Percentiles rank a stretch among this genome's conserved stretches.
phyloP scores from a whole-genome alignment of 179 eudicot genomes.

The Spergularia azorica region DNA sequence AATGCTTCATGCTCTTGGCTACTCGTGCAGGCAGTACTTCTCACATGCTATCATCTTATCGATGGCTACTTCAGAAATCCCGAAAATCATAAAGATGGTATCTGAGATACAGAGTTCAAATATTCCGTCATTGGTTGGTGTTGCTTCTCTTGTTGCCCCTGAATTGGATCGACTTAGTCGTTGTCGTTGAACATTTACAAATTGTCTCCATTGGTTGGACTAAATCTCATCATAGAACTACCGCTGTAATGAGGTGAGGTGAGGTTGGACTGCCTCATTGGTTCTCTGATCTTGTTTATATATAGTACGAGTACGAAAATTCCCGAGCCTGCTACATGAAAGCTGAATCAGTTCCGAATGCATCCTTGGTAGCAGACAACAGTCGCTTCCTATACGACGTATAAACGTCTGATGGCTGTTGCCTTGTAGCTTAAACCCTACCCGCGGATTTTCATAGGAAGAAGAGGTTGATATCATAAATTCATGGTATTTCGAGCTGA shows the following conservation, averaged over 20 bases:
- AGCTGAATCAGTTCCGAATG: too few relatives aligned
- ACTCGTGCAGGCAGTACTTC: constrained; percentile 65
- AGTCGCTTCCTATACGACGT: too few relatives aligned
- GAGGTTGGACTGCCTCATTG: background rate
- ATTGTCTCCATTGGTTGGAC: background rate
- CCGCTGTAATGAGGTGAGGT: background rate
- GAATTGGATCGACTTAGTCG: constrained; percentile 79
- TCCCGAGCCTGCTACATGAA: too few relatives aligned
- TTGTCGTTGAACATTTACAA: constrained; percentile 32
- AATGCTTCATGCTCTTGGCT: constrained; percentile 77
- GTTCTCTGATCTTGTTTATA: too few relatives aligned
- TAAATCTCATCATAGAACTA: background rate
- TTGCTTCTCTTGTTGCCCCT: constrained; percentile 54
- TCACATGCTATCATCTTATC: constrained; percentile 81
- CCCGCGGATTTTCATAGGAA: too few relatives aligned
- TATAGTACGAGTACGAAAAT: too few relatives aligned
- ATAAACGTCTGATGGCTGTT: too few relatives aligned
- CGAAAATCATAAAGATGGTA: constrained; percentile 50
- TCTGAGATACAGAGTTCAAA: constrained; percentile 49
- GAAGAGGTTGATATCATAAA: too few relatives aligned
- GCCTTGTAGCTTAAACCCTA: too few relatives aligned
- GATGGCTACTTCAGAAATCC: constrained; percentile 54
- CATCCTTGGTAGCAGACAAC: too few relatives aligned
- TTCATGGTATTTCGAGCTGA: too few relatives aligned
- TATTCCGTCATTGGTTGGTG: constrained; percentile 42